These are phyloP conservation scores for Solanum dulcamara DNA, from an alignment of 257 asterid species.

Conservation along the genomic window DNA sequence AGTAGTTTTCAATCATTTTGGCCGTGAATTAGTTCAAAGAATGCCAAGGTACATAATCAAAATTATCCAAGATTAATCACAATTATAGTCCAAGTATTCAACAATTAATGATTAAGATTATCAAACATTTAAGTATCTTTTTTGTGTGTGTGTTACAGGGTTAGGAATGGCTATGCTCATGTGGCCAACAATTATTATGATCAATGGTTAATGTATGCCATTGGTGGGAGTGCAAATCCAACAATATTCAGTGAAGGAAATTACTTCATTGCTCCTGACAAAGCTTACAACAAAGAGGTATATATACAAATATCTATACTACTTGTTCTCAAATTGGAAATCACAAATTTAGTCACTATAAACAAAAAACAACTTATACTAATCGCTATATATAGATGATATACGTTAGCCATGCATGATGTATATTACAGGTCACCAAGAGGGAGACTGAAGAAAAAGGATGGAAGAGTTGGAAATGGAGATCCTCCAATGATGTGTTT, in stretches of 20 bases:
- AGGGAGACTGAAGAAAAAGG: conserved; percentile 37
- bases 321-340: neutral
- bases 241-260: conserved; percentile 6
- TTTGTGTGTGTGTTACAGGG: no score
- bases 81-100: neutral
- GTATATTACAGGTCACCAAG: conserved; percentile 40
- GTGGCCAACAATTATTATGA: conserved; percentile 5
- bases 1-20: conserved; percentile 59
- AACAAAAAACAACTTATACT: neutral
- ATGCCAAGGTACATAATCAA: conserved; percentile 45
- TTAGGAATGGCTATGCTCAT: conserved; percentile 59
- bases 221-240: conserved; percentile 12
- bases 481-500: conserved; percentile 54
- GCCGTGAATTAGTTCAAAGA: conserved; percentile 56
- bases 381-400: neutral
- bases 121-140: no score
- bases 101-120: neutral
- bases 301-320: neutral
- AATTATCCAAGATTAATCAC: neutral
- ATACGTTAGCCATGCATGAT: neutral
- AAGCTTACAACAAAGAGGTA: neutral
- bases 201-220: conserved; percentile 10
- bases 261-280: neutral
- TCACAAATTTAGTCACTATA: neutral
- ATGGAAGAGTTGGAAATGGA: conserved; percentile 77